A percentile compares a stretch with the other conserved stretches of the same genome.
phyloP scores from a whole-genome alignment of 352 stramenopile genomes.

The Globisporangium polare region DNA sequence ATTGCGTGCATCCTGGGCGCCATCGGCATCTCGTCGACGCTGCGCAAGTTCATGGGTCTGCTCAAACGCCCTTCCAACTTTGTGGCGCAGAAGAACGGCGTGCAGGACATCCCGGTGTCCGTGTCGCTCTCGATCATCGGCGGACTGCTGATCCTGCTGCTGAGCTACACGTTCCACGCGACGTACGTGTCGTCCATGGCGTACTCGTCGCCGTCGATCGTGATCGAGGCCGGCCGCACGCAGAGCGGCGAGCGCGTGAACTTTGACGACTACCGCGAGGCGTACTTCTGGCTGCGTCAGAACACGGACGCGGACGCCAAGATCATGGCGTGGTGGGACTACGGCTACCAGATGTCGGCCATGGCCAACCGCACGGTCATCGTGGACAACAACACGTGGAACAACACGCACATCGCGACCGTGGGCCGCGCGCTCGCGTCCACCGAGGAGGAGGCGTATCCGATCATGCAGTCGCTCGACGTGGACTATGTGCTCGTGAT shows the following conservation, averaged over 20 bases:
- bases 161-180: conserved; percentile 88
- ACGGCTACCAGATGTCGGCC: conserved; percentile 90
- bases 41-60: conserved; percentile 79
- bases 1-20: conserved; percentile 90
- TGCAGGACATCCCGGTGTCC: conserved; percentile 58
- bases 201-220: conserved; percentile 91
- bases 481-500: conserved; percentile 93
- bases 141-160: conserved; percentile 63
- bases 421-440: conserved; percentile 87
- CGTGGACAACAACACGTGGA: conserved; percentile 97
- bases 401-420: conserved; percentile 95
- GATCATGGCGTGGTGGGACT: conserved; percentile 91
- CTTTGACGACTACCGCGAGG: conserved; percentile 98
- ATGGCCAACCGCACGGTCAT: conserved; percentile 88
- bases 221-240: conserved; percentile 82
- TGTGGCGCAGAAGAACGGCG: conserved; percentile 46
- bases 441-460: conserved; percentile 85
- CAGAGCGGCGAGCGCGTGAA: conserved; percentile 78
- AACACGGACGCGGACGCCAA: conserved; percentile 88
- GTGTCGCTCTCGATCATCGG: conserved; percentile 52
- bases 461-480: conserved; percentile 88
- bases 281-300: conserved; percentile 87
- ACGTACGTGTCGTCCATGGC: conserved; percentile 88
- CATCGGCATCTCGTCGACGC: conserved; percentile 75
- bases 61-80: conserved; percentile 52